phyloP scores from a whole-genome alignment of 1,139 yeast species.

The Magnusiomyces clavatus region DNA sequence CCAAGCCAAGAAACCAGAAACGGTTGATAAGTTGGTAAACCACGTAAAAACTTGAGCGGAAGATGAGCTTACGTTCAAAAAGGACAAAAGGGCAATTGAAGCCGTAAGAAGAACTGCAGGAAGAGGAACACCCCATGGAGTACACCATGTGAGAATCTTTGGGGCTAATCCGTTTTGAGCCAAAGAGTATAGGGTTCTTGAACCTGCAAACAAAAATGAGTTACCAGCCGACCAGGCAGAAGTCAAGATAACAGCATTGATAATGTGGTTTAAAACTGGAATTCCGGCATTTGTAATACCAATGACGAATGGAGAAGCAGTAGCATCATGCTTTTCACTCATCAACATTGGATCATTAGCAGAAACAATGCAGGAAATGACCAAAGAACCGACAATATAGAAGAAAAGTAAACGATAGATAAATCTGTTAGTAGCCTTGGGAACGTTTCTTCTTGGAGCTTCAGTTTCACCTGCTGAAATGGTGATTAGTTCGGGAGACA shows the following conservation, averaged over 20 bases:
- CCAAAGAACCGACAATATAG: constrained; percentile 45
- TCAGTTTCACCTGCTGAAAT: constrained; percentile 71
- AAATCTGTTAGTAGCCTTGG: constrained; percentile 54
- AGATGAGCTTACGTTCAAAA: constrained; percentile 40
- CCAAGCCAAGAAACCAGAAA: constrained; percentile 43
- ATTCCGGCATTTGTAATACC: constrained; percentile 49
- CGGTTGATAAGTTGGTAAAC: constrained; percentile 39
- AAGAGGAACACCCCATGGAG: constrained; percentile 39
- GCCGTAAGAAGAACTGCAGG: constrained; percentile 31
- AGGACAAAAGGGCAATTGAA: constrained; percentile 34
- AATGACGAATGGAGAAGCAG: constrained; percentile 62
- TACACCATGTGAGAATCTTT: constrained; percentile 36
- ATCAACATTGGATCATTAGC: constrained; percentile 40
- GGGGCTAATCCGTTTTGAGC: constrained; percentile 47
- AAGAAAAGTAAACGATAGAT: constrained; percentile 54
- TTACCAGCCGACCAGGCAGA: constrained; percentile 47
- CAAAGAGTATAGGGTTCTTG: constrained; percentile 36
- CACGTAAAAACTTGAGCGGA: constrained; percentile 40
- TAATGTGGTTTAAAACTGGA: constrained; percentile 50
- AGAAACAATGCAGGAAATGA: constrained; percentile 54
- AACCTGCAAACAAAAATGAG: constrained; percentile 36
- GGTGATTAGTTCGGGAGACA: constrained; percentile 67
- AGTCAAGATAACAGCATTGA: constrained; percentile 58
- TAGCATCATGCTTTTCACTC: constrained; percentile 40
- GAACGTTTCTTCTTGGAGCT: constrained; percentile 56